A percentile compares a stretch with the other conserved stretches of the same genome.
Evolutionary conservation across 176 grass and related monocot genomes (phyloP).

Genomic region (Musa itinerans): DNA sequence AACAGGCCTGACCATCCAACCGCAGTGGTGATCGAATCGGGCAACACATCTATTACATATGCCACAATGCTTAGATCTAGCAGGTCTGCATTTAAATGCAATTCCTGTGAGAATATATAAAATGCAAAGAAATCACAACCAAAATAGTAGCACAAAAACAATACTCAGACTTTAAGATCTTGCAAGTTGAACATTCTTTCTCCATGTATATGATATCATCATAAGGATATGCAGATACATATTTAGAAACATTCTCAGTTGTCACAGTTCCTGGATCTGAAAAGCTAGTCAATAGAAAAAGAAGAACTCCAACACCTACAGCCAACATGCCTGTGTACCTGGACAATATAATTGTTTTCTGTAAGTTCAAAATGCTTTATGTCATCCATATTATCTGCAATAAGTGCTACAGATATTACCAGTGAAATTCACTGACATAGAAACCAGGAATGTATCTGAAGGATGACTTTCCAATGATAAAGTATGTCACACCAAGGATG

Average conservation of each 20-base stretch:
- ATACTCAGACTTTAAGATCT: slow-evolving; percentile 55
- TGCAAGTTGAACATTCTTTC: slow-evolving; percentile 97
- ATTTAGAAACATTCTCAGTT: slow-evolving; percentile 67
- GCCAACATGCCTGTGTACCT: slow-evolving; percentile 60
- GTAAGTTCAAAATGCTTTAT: slow-evolving; percentile 14
- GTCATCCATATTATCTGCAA: slow-evolving; percentile 4
- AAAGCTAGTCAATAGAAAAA: slow-evolving; percentile 94
- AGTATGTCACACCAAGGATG: slow-evolving; percentile 79
- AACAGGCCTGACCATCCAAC: slow-evolving; percentile 70
- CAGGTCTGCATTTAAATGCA: slow-evolving; percentile 55
- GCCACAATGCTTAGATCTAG: slow-evolving; percentile 94
- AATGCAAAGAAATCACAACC: background rate
- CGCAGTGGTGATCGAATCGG: slow-evolving; percentile 97
- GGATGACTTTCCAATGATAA: slow-evolving; percentile 79
- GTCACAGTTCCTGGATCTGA: slow-evolving; percentile 95
- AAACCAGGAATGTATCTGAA: slow-evolving; percentile 93
- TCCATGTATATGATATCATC: slow-evolving; percentile 73
- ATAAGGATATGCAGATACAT: slow-evolving; percentile 81
- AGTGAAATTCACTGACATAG: slow-evolving; percentile 80
- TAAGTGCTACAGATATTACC: slow-evolving; percentile 34
- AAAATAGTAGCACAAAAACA: background rate
- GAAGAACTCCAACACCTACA: slow-evolving; percentile 59
- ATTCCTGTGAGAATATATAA: slow-evolving; percentile 19
- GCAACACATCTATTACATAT: slow-evolving; percentile 97
- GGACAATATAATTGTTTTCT: slow-evolving; percentile 20